Evolutionary conservation across 495 filamentous ascomycete species (phyloP), one percentile per base, ranked within the genome.

Genomic region (Talaromyces trachyspermus): DNA sequence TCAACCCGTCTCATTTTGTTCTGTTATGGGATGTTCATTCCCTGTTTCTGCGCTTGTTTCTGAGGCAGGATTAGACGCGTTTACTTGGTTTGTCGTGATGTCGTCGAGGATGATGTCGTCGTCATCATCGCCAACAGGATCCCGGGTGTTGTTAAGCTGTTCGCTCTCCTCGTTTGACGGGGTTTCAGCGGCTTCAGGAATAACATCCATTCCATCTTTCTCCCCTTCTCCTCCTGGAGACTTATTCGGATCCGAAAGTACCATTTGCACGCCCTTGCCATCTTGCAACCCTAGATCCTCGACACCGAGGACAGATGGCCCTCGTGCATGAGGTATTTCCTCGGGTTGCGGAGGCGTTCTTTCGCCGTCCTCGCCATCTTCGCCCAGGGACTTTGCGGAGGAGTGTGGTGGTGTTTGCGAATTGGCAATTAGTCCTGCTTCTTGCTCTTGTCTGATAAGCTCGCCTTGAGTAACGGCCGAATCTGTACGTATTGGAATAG

Each of bases 201-300:
- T n/a, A n/a, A n/a, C n/a, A n/a, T n/a, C n/a, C n/a, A n/a, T n/a
- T n/a, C n/a, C n/a, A n/a, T n/a, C n/a, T n/a, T n/a, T n/a, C n/a
- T n/a, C n/a, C n/a, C n/a, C 48, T 30, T 52, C 39, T 22, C 39
- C 29, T 33, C 19, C 44, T 20, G 53, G 52, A 14, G 54, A 24
- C 40, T 49, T 42, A 26, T 52, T 52, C 6, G 49, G 49, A 12
- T 44, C 51, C 20, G 54, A 45, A 22, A 74, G 58, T 1, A 55
- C 57, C 65, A 74, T 60, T 45, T 74, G 63, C 6, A 74, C 61
- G 2, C 66, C 70, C 40, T 65, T 64, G n/a, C 70, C 66, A 18
- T 75, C 70, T 61, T 95, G 91, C 14, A 88, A 79, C 1, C 92
- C 92, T 58, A 85, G 81, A 58, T 98, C 92, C 55, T 89, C 85